Percentiles rank a stretch among this genome's conserved stretches.
Evolutionary conservation across 257 asterid genomes (phyloP).

Genomic region (Catharanthus roseus): DNA sequence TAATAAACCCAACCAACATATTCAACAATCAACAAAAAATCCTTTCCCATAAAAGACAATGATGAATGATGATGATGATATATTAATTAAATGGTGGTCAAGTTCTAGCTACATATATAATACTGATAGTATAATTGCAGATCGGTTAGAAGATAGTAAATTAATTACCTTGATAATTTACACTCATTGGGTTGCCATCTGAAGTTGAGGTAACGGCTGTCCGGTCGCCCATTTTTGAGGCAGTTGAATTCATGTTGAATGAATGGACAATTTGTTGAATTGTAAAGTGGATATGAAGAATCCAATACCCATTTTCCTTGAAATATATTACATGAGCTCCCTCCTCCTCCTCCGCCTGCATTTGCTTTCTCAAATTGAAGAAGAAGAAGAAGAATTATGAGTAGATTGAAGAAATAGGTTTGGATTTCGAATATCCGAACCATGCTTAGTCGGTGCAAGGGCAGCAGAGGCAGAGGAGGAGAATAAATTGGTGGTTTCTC

Average conservation of each 20-base stretch:
- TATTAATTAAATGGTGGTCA: no score
- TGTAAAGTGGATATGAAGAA: slow-evolving; percentile 41
- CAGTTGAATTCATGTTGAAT: slow-evolving; percentile 42
- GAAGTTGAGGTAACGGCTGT: slow-evolving; percentile 29
- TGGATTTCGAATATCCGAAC: not conserved
- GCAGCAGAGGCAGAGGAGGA: not conserved
- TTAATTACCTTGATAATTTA: slow-evolving; percentile 14
- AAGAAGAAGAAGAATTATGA: not conserved
- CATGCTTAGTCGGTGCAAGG: no score
- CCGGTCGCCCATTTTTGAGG: slow-evolving; percentile 43
- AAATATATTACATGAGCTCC: slow-evolving; percentile 32
- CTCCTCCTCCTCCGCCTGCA: slow-evolving; percentile 9
- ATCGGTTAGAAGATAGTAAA: no score
- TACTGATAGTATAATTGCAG: no score
- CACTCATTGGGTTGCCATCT: slow-evolving; percentile 31
- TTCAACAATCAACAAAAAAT: no score
- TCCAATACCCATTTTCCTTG: slow-evolving; percentile 49
- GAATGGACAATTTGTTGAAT: slow-evolving; percentile 35
- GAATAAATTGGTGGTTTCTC: no score
- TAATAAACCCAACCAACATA: not conserved
- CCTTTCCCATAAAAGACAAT: no score
- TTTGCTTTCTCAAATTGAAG: not conserved
- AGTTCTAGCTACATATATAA: no score
- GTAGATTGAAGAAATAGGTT: not conserved
- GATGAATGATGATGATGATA: no score